Conservation (phyloP, 805 yeast genomes). For the Candida incommunis region DNA sequence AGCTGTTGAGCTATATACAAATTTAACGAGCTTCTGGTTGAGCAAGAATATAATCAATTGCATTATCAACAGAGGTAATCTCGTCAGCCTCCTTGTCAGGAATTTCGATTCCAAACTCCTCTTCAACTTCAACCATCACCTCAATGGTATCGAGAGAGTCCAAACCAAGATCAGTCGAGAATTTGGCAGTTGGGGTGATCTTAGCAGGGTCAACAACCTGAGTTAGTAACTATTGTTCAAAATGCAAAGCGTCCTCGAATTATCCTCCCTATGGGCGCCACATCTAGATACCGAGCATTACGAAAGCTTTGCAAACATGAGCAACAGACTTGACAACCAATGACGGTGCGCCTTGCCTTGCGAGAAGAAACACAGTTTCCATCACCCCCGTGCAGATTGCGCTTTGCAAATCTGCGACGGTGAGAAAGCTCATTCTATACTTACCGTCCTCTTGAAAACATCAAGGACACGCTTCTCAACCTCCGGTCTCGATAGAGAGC, state of each 20-base stretch:
- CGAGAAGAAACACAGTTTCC: too few species aligned
- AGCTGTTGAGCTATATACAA: background rate
- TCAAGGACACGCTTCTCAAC: constrained; percentile 71
- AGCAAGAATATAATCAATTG: constrained; percentile 70
- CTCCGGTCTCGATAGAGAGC: constrained; percentile 50
- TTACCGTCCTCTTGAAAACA: constrained; percentile 36
- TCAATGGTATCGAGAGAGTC: constrained; percentile 94
- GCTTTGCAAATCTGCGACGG: too few species aligned
- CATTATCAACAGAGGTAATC: constrained; percentile 86
- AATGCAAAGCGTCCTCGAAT: too few species aligned
- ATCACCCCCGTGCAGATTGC: too few species aligned
- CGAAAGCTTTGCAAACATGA: too few species aligned
- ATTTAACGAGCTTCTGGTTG: constrained; percentile 28
- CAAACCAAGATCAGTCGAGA: constrained; percentile 54
- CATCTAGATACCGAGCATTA: too few species aligned
- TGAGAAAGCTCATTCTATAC: too few species aligned
- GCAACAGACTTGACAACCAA: too few species aligned
- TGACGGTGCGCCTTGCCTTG: too few species aligned
- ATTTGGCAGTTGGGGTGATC: constrained; percentile 25
- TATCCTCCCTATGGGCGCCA: too few species aligned
- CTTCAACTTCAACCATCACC: constrained; percentile 91
- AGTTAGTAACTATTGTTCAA: too few species aligned
- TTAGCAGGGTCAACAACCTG: constrained; percentile 12
- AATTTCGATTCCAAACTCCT: constrained; percentile 46
- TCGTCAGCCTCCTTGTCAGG: constrained; percentile 71